Evolutionary conservation across 192 early-diverging fungal species (phyloP).

Genomic region (Coemansia sp.): DNA sequence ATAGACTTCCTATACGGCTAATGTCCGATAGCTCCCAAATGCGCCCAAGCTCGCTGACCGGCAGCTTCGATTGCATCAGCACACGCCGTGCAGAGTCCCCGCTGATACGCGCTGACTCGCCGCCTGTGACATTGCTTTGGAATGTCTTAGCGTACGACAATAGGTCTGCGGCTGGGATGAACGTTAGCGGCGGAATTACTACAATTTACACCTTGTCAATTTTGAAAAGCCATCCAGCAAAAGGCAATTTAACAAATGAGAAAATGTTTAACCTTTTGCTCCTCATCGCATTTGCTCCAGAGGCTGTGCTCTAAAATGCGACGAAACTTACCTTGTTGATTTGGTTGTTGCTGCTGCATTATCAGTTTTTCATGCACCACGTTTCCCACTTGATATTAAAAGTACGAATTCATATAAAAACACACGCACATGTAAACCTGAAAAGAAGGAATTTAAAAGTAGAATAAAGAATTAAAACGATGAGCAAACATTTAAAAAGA

Average conservation of each 20-base stretch:
- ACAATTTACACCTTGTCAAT: background rate
- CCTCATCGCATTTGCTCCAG: no score
- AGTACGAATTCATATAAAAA: no score
- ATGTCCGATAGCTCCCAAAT: slow-evolving; percentile 69
- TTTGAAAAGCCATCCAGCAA: no score
- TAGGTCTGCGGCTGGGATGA: slow-evolving; percentile 33
- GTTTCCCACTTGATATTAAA: no score
- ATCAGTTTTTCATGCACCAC: no score
- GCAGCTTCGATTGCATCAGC: slow-evolving; percentile 59
- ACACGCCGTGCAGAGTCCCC: slow-evolving; percentile 58
- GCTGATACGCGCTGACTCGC: slow-evolving; percentile 31
- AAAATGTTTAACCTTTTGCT: no score
- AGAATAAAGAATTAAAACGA: no score
- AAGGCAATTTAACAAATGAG: no score
- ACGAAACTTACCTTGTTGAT: slow-evolving; percentile 1
- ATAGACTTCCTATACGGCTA: slow-evolving; percentile 51
- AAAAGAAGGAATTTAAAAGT: no score
- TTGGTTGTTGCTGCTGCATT: background rate
- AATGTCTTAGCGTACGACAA: slow-evolving; percentile 30
- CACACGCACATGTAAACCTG: no score
- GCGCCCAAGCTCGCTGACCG: slow-evolving; percentile 57
- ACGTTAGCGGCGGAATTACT: slow-evolving; percentile 38
- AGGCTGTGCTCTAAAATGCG: background rate
- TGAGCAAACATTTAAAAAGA: no score
- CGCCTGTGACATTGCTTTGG: slow-evolving; percentile 16